Conservation (phyloP, 306 rosid species). For the Crataegus laevigata region DNA sequence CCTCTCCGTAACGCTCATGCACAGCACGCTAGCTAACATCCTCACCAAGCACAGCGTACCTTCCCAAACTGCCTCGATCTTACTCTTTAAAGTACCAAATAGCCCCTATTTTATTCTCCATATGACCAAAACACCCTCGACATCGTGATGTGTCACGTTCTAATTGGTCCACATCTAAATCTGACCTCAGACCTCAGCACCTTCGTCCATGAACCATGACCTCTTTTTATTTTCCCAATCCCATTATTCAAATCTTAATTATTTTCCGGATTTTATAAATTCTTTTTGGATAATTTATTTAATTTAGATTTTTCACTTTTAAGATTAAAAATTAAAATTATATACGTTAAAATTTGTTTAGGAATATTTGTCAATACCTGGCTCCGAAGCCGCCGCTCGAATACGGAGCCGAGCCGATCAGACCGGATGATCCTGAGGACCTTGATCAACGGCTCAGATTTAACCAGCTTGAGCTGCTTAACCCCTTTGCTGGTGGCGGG, state of each 20-base stretch:
- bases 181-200: background rate
- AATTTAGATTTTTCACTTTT: background rate
- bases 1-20: background rate
- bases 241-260: background rate
- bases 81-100: background rate
- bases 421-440: slow-evolving; percentile 36
- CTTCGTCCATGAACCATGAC: background rate
- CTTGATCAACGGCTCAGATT: slow-evolving; percentile 42
- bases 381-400: slow-evolving; percentile 56
- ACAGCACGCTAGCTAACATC: background rate
- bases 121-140: background rate
- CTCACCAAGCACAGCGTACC: background rate
- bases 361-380: slow-evolving; percentile 30
- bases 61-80: background rate
- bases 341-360: background rate
- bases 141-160: background rate
- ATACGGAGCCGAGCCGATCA: slow-evolving; percentile 47
- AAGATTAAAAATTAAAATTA: background rate
- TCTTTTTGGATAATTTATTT: background rate
- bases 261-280: background rate
- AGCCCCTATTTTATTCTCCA: background rate
- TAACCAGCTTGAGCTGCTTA: slow-evolving; percentile 22
- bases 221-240: background rate
- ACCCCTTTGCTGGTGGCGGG: slow-evolving; percentile 38
- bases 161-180: background rate